These are phyloP conservation scores for Teratosphaeria viscida DNA, from an alignment of 2,329 filamentous ascomycete species.

Conservation along the genomic window DNA sequence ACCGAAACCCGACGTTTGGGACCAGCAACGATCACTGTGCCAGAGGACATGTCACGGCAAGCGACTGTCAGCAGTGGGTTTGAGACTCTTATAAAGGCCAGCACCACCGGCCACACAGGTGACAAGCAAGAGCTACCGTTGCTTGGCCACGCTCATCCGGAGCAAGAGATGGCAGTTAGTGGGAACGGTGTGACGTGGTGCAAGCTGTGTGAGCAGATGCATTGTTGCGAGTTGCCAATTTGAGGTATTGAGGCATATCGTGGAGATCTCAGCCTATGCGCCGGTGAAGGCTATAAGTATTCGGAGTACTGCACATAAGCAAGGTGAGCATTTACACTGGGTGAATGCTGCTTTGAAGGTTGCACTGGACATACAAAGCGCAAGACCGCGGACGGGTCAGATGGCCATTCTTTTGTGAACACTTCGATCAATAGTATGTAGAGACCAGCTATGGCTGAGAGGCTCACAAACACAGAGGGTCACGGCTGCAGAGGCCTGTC, in stretches of 20 bases:
- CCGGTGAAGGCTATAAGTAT: not conserved
- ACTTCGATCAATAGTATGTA: too few species aligned
- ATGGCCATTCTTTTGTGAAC: too few species aligned
- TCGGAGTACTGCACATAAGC: not conserved
- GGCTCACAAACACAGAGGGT: too few species aligned
- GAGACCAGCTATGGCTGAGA: too few species aligned
- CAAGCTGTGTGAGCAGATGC: constrained; percentile 2
- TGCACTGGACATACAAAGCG: too few species aligned
- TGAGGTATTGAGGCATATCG: not conserved
- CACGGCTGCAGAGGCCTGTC: not conserved
- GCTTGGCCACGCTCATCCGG: not conserved
- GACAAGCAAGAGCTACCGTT: not conserved
- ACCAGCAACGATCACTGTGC: not conserved
- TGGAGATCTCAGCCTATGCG: not conserved
- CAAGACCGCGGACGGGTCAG: too few species aligned
- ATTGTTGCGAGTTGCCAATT: constrained; percentile 4
- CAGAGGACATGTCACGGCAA: not conserved
- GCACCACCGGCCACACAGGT: not conserved
- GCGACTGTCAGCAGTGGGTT: not conserved
- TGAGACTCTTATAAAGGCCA: not conserved
- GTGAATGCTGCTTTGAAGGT: too few species aligned
- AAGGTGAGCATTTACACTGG: not conserved
- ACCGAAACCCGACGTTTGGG: not conserved
- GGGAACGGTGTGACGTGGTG: not conserved
- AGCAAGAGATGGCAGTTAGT: not conserved